These are phyloP conservation scores for Nigrospora sphaerica DNA, from an alignment of 2,329 filamentous ascomycete genomes.

Conservation along the genomic window DNA sequence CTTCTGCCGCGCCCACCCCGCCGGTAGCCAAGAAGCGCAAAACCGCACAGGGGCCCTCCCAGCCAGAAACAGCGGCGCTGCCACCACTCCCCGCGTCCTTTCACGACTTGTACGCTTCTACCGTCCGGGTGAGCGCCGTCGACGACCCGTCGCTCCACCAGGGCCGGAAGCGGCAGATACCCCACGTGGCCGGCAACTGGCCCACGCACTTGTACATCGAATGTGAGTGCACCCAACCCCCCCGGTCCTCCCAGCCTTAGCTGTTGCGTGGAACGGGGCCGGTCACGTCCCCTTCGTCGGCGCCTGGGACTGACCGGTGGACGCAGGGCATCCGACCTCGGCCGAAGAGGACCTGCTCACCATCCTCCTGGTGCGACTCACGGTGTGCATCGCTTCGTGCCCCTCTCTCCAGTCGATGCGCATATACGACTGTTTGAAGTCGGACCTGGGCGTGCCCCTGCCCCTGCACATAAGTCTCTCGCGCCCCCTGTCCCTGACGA, in stretches of 20 bases:
- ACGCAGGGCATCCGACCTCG: conserved; percentile 17
- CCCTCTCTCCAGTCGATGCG: conserved; percentile 18
- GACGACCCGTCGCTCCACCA: conserved; percentile 84
- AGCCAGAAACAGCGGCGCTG: conserved; percentile 22
- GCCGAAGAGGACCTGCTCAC: conserved; percentile 40
- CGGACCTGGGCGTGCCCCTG: conserved; percentile 67
- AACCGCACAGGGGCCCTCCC: neutral
- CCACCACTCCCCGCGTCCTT: conserved; percentile 76
- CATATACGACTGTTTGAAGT: conserved; percentile 65
- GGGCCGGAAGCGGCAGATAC: conserved; percentile 72
- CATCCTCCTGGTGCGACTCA: conserved; percentile 30
- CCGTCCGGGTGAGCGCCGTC: conserved; percentile 65
- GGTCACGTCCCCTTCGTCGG: too few species aligned
- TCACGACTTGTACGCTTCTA: conserved; percentile 83
- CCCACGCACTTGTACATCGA: conserved; percentile 88
- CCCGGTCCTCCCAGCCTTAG: neutral
- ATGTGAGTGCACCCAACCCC: conserved; percentile 51
- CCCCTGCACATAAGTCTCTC: conserved; percentile 92
- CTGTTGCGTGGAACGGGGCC: neutral
- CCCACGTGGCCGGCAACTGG: conserved; percentile 87
- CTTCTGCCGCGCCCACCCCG: neutral
- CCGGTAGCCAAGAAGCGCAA: neutral
- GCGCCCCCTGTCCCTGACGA: conserved; percentile 66
- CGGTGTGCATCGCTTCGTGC: conserved; percentile 6
- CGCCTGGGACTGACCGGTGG: neutral